These are phyloP conservation scores for Pseudohyphozyma bogoriensis DNA, from an alignment of 768 basidiomycete species.

Conservation along the genomic window DNA sequence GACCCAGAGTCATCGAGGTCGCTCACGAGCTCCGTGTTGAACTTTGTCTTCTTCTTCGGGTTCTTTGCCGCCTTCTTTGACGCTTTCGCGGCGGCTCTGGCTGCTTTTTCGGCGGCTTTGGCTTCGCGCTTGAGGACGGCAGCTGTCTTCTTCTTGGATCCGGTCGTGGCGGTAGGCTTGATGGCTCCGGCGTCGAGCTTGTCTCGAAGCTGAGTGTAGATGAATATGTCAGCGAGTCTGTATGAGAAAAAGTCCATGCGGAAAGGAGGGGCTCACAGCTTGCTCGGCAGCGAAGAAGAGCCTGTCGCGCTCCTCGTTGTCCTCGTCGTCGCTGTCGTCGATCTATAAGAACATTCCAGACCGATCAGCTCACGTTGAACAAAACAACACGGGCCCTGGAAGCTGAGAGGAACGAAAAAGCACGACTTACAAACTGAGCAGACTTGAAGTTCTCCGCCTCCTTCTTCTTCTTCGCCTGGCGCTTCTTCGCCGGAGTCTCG, in stretches of 20 bases:
- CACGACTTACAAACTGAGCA: constrained; percentile 26
- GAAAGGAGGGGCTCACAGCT: constrained; percentile 6
- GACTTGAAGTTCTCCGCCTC: constrained; percentile 26
- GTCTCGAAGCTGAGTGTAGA: constrained; percentile 3
- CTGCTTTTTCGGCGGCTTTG: background rate
- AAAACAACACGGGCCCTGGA: background rate
- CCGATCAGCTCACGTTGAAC: background rate
- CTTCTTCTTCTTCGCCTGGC: constrained; percentile 22
- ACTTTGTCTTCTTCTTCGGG: background rate
- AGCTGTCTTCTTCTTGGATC: constrained; percentile 11
- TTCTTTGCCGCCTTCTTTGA: background rate
- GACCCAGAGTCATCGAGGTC: too few species aligned
- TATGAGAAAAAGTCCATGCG: background rate
- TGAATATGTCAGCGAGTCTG: background rate
- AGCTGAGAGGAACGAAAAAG: background rate
- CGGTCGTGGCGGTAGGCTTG: background rate
- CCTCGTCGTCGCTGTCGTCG: constrained; percentile 29
- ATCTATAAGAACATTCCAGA: constrained; percentile 5
- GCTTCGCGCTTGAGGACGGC: background rate
- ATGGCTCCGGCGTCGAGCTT: constrained; percentile 14
- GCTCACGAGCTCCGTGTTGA: constrained; percentile 3
- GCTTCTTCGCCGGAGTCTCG: constrained; percentile 7
- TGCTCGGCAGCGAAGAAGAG: constrained; percentile 26
- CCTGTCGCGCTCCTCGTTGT: constrained; percentile 19
- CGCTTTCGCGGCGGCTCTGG: background rate